Conservation (phyloP, 768 basidiomycete genomes). For the Suillus bovinus region DNA sequence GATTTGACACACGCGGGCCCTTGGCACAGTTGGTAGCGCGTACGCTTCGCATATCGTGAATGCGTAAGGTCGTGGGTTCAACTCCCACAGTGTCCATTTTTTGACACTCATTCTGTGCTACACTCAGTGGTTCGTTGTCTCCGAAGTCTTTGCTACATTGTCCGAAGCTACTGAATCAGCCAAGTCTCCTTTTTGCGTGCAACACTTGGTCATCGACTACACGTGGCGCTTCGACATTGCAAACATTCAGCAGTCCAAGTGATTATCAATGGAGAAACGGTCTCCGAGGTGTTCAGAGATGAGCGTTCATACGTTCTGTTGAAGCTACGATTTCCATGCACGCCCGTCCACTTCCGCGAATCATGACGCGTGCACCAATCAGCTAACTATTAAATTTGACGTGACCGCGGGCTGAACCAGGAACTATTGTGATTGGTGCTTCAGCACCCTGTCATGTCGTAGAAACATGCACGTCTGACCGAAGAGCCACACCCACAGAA, state of each 20-base stretch:
- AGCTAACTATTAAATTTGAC: not conserved
- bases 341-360: not conserved
- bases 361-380: not conserved
- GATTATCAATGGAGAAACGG: not conserved
- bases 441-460: not conserved
- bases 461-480: not conserved
- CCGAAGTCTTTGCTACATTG: not conserved
- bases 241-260: not conserved
- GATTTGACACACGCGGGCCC: constrained; percentile 15
- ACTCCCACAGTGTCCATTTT: constrained; percentile 34
- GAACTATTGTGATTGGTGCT: not conserved
- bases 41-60: constrained; percentile 28
- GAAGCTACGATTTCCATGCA: not conserved
- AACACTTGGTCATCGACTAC: not conserved
- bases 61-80: constrained; percentile 37
- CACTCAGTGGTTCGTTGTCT: too few relatives aligned
- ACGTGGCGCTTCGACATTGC: not conserved
- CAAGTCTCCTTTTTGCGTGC: too few relatives aligned
- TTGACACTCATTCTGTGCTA: constrained; percentile 5
- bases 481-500: not conserved
- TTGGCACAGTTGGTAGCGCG: constrained; percentile 38
- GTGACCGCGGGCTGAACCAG: not conserved
- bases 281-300: not conserved
- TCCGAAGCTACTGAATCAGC: not conserved
- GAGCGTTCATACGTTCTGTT: not conserved